Evolutionary conservation across 352 stramenopile species (phyloP).

Genomic region (Globisporangium camurandrum): DNA sequence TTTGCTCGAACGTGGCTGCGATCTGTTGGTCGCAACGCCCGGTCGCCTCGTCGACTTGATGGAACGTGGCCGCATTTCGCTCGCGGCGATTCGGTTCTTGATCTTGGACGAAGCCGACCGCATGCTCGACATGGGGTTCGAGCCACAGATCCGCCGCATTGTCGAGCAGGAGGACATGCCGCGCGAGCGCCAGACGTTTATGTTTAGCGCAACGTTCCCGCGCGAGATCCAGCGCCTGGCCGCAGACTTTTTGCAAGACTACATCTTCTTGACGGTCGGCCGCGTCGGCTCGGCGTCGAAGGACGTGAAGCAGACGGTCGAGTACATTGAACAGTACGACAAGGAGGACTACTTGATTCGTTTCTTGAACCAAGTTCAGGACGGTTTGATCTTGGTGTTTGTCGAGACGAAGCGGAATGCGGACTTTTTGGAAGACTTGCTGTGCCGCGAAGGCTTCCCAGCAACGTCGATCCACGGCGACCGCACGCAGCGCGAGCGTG

Average conservation of each 20-base stretch:
- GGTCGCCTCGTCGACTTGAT: constrained; percentile 96
- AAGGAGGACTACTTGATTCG: constrained; percentile 96
- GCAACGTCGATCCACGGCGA: constrained; percentile 97
- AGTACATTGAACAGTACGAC: constrained; percentile 96
- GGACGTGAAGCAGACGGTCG: constrained; percentile 96
- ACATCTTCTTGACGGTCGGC: constrained; percentile 99
- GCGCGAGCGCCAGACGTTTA: constrained; percentile 97
- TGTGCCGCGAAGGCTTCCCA: constrained; percentile 89
- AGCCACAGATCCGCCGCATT: constrained; percentile 98
- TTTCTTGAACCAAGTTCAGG: constrained; percentile 91
- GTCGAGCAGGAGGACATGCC: constrained; percentile 98
- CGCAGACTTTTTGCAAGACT: constrained; percentile 97
- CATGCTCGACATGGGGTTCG: constrained; percentile 99
- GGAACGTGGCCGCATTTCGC: constrained; percentile 88
- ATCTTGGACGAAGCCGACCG: constrained; percentile 99
- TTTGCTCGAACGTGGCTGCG: constrained; percentile 88
- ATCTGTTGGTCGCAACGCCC: constrained; percentile 97
- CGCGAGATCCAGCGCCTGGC: constrained; percentile 95
- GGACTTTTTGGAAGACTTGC: constrained; percentile 95
- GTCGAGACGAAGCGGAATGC: constrained; percentile 97
- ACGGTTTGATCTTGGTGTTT: constrained; percentile 95
- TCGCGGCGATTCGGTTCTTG: constrained; percentile 90
- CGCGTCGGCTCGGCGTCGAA: constrained; percentile 95
- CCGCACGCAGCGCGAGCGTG: constrained; percentile 93
- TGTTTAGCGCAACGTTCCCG: constrained; percentile 99